A percentile compares a stretch with the other conserved stretches of the same genome.
Conservation (phyloP, 2,329 filamentous ascomycete genomes). For the Colletotrichum cuscutae region DNA sequence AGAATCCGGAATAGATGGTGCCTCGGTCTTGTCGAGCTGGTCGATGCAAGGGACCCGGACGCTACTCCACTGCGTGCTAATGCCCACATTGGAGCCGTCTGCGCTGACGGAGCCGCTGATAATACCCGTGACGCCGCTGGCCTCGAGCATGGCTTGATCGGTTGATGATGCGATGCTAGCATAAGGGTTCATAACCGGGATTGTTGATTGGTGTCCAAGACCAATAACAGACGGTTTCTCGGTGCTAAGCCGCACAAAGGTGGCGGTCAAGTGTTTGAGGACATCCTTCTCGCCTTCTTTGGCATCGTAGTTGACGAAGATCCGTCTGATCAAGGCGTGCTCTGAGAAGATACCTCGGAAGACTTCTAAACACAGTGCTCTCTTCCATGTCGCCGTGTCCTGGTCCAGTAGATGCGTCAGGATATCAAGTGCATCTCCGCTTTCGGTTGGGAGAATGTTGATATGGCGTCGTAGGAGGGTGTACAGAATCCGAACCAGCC, state of each 20-base stretch:
- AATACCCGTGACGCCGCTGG: constrained; percentile 86
- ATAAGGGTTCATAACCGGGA: constrained; percentile 72
- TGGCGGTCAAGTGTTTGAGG: constrained; percentile 83
- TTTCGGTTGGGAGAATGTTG: constrained; percentile 78
- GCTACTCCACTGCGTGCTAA: constrained; percentile 92
- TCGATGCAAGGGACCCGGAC: constrained; percentile 91
- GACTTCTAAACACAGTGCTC: constrained; percentile 90
- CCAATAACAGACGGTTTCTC: constrained; percentile 93
- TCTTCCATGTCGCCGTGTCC: constrained; percentile 86
- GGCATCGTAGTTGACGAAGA: constrained; percentile 84
- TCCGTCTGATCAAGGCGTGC: constrained; percentile 78
- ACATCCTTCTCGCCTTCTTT: constrained; percentile 78
- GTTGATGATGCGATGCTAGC: constrained; percentile 67
- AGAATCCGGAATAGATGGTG: constrained; percentile 86
- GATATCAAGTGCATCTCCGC: constrained; percentile 83
- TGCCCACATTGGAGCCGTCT: constrained; percentile 76
- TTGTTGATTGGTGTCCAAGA: constrained; percentile 86
- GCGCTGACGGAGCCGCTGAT: constrained; percentile 78
- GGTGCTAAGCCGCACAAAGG: constrained; percentile 90
- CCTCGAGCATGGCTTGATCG: constrained; percentile 90
- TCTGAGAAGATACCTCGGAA: constrained; percentile 89
- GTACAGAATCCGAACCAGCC: constrained; percentile 84
- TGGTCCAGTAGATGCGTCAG: constrained; percentile 90
- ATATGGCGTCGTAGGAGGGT: constrained; percentile 84
- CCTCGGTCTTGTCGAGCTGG: constrained; percentile 90